A percentile compares a stretch with the other conserved stretches of the same genome.
phyloP scores from a whole-genome alignment of 257 asterid genomes.

The Petunia axillaris region DNA sequence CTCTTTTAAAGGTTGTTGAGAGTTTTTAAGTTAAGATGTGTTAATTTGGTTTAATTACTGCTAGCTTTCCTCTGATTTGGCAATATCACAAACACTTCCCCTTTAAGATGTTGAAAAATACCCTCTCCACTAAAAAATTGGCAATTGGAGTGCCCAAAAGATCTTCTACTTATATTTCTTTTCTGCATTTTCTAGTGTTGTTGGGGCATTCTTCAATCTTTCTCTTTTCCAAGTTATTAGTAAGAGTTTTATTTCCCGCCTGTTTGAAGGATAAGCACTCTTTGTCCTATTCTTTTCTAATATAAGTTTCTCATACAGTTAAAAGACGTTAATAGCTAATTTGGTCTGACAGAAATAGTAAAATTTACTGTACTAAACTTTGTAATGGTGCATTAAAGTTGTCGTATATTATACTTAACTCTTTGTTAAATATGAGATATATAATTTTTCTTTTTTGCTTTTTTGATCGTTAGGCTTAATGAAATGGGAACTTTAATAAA shows the following conservation, averaged over 20 bases:
- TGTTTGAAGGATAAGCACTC: neutral
- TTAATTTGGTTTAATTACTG: neutral
- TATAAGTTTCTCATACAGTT: neutral
- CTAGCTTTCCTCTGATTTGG: neutral
- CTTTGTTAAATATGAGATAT: neutral
- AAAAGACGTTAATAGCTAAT: neutral
- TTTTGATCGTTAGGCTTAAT: neutral
- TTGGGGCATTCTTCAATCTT: neutral
- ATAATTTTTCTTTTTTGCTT: neutral
- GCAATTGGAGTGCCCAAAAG: neutral
- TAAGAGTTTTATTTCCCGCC: neutral
- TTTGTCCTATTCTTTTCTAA: neutral
- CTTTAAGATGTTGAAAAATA: neutral
- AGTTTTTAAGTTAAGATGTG: slow-evolving; percentile 1
- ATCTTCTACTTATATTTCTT: neutral
- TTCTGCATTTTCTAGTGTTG: neutral
- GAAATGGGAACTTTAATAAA: neutral
- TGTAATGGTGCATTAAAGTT: neutral
- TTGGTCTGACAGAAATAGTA: neutral
- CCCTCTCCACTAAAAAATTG: neutral
- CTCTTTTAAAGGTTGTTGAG: neutral
- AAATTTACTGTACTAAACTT: slow-evolving; percentile 4
- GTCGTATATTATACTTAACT: neutral
- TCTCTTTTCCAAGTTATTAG: no score
- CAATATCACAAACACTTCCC: neutral